phyloP scores from a whole-genome alignment of 495 filamentous ascomycete genomes.

The Xylaria intraflava region DNA sequence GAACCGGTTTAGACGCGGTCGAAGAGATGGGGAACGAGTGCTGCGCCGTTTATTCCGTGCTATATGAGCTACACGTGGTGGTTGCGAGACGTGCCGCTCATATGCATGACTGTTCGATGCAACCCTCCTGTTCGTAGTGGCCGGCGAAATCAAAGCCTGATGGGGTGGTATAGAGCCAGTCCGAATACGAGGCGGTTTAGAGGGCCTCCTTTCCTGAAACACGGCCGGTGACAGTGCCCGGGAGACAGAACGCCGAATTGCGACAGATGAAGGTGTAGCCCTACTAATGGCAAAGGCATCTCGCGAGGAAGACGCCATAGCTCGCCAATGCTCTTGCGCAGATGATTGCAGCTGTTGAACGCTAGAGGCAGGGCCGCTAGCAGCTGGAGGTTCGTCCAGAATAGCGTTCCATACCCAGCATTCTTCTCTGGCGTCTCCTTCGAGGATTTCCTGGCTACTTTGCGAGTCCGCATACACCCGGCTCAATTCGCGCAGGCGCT shows the following conservation, averaged over 20 bases:
- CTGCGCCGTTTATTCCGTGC: constrained; percentile 29
- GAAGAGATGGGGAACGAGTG: constrained; percentile 37
- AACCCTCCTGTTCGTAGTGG: constrained; percentile 33
- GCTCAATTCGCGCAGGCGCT: constrained; percentile 51
- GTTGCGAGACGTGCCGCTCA: constrained; percentile 33
- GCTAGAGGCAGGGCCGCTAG: constrained; percentile 17
- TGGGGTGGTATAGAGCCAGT: constrained; percentile 43
- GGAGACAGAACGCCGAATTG: constrained; percentile 27
- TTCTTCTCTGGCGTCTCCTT: constrained; percentile 54
- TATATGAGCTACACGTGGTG: constrained; percentile 14
- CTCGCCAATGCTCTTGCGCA: constrained; percentile 28
- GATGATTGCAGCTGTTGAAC: constrained; percentile 30
- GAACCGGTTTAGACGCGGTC: constrained; percentile 25
- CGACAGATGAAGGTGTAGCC: constrained; percentile 12
- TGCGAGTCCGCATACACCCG: constrained; percentile 44
- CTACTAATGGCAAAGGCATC: constrained; percentile 26
- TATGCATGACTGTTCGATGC: constrained; percentile 26
- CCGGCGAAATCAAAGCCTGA: constrained; percentile 21
- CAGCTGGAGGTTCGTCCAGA: constrained; percentile 43
- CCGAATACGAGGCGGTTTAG: constrained; percentile 36
- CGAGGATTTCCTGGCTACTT: constrained; percentile 40
- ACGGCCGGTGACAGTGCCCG: constrained; percentile 32
- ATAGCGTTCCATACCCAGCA: constrained; percentile 45
- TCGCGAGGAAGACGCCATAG: constrained; percentile 30
- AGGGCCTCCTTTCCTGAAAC: constrained; percentile 35